Conservation (phyloP, 2,329 filamentous ascomycete genomes). For the Penicillium sp. region DNA sequence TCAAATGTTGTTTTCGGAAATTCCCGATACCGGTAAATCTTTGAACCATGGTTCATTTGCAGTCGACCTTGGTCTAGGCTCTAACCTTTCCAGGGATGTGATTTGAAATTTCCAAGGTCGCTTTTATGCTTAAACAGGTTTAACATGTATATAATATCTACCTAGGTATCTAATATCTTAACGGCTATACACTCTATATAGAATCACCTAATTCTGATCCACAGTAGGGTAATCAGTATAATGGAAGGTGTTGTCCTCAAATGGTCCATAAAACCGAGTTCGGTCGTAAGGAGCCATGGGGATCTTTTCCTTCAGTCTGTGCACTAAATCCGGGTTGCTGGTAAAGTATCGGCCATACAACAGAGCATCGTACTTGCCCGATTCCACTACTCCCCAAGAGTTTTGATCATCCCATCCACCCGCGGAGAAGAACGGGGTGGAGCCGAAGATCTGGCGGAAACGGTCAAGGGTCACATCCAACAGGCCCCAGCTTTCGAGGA, state of each 20-base stretch:
- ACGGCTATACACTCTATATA: not conserved
- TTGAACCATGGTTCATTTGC: not conserved
- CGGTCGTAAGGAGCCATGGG: slow-evolving; percentile 48
- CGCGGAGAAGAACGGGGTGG: slow-evolving; percentile 57
- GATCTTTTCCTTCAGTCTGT: slow-evolving; percentile 44
- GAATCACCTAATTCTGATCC: not conserved
- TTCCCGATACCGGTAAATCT: too few relatives aligned
- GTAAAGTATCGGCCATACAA: slow-evolving; percentile 51
- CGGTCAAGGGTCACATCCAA: slow-evolving; percentile 46
- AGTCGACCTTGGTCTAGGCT: not conserved
- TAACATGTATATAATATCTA: not conserved
- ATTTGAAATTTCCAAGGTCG: not conserved
- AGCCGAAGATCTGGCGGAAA: slow-evolving; percentile 54
- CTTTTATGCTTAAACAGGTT: not conserved
- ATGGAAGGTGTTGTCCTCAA: slow-evolving; percentile 34
- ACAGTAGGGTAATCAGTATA: slow-evolving; percentile 33
- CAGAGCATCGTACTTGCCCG: slow-evolving; percentile 50
- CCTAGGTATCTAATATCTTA: not conserved
- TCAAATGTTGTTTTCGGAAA: not conserved
- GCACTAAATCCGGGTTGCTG: slow-evolving; percentile 52
- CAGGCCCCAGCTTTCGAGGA: slow-evolving; percentile 52
- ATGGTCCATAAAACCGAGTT: slow-evolving; percentile 46
- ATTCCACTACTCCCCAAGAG: slow-evolving; percentile 51
- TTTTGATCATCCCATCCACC: slow-evolving; percentile 57
- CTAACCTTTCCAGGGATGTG: not conserved